Evolutionary conservation across 2,329 filamentous ascomycete genomes (phyloP).

Genomic region (Stemphylium lycopersici): DNA sequence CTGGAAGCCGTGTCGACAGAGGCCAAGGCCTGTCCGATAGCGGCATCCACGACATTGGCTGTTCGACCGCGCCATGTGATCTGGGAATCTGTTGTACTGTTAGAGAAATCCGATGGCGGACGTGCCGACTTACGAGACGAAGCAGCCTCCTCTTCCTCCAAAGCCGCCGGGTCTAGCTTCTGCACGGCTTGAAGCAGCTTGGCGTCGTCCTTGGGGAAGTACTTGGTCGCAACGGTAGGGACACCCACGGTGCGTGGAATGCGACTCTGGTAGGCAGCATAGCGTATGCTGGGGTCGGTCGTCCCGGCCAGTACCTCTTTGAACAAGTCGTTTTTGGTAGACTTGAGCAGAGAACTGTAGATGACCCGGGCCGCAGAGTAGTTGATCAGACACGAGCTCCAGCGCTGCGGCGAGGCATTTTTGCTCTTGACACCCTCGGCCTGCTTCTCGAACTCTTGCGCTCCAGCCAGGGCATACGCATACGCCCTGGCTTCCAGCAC

Average conservation of each 20-base stretch:
- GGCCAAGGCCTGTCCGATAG: constrained; percentile 83
- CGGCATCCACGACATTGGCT: constrained; percentile 89
- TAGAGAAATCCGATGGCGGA: background rate
- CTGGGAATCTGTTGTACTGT: constrained; percentile 55
- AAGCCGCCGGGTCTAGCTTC: constrained; percentile 65
- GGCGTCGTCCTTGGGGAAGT: constrained; percentile 71
- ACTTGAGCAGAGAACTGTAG: constrained; percentile 75
- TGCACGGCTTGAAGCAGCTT: constrained; percentile 71
- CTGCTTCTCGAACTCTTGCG: constrained; percentile 84
- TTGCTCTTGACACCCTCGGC: constrained; percentile 51
- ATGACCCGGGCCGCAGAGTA: constrained; percentile 81
- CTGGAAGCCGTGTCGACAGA: constrained; percentile 65
- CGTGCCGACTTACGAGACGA: constrained; percentile 53
- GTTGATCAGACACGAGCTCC: constrained; percentile 76
- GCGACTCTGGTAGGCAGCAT: constrained; percentile 90
- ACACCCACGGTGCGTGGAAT: constrained; percentile 85
- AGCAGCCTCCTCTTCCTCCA: constrained; percentile 56
- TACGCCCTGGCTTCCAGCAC: constrained; percentile 88
- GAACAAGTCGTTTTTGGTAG: constrained; percentile 76
- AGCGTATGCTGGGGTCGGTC: constrained; percentile 91
- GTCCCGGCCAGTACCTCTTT: constrained; percentile 85
- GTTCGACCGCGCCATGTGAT: constrained; percentile 86
- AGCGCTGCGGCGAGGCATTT: constrained; percentile 59
- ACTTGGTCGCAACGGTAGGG: constrained; percentile 75
- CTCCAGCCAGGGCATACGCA: constrained; percentile 74